These are phyloP conservation scores for Teratosphaeria epicoccoides DNA, from an alignment of 2,329 filamentous ascomycete genomes.

Conservation along the genomic window DNA sequence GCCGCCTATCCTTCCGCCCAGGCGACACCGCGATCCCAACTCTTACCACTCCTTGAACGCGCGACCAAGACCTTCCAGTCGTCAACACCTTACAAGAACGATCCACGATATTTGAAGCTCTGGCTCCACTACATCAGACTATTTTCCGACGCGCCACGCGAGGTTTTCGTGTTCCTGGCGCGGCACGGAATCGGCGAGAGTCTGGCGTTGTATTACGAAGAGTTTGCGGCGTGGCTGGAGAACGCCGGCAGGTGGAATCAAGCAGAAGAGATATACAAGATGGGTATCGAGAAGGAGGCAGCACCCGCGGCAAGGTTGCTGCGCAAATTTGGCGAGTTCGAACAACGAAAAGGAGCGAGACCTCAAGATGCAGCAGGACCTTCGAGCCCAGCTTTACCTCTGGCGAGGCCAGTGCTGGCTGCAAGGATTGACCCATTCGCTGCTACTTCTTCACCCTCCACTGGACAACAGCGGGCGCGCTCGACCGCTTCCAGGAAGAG, in stretches of 20 bases:
- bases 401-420: conserved; percentile 69
- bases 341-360: conserved; percentile 61
- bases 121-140: conserved; percentile 92
- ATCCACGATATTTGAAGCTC: conserved; percentile 81
- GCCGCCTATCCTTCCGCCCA: conserved; percentile 92
- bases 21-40: conserved; percentile 80
- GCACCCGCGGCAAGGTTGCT: conserved; percentile 68
- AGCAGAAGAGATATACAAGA: conserved; percentile 83
- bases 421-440: conserved; percentile 75
- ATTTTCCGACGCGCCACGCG: conserved; percentile 85
- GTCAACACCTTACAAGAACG: conserved; percentile 74
- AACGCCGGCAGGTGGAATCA: conserved; percentile 72
- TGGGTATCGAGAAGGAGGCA: conserved; percentile 82
- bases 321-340: conserved; percentile 88
- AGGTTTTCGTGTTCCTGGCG: conserved; percentile 83
- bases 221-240: conserved; percentile 91
- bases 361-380: conserved; percentile 55
- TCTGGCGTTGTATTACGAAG: conserved; percentile 89
- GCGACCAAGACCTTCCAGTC: conserved; percentile 82
- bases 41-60: conserved; percentile 79
- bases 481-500: conserved; percentile 45
- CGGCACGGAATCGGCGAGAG: conserved; percentile 78
- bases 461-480: conserved; percentile 53
- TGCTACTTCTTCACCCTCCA: conserved; percentile 41
- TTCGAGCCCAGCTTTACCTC: conserved; percentile 76